phyloP scores from a whole-genome alignment of 1,139 yeast genomes.

The Blastobotrys malaysiensis region DNA sequence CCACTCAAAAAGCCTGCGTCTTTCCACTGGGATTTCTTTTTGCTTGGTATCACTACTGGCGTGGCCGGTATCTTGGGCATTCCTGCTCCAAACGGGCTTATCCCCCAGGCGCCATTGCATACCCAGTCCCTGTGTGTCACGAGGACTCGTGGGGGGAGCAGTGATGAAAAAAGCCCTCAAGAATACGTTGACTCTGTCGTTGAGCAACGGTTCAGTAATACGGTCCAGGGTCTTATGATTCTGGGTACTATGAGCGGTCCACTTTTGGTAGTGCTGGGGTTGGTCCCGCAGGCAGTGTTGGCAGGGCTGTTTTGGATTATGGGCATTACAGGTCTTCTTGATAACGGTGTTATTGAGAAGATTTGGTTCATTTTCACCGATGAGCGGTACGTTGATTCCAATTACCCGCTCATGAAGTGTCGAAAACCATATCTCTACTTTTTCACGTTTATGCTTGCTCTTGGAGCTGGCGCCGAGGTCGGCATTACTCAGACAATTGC shows the following conservation, averaged over 20 bases:
- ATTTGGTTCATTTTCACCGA: conserved; percentile 66
- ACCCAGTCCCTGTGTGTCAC: conserved; percentile 70
- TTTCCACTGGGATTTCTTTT: conserved; percentile 87
- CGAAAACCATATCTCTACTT: conserved; percentile 40
- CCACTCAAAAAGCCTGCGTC: conserved; percentile 82
- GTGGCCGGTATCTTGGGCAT: conserved; percentile 80
- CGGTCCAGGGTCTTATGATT: conserved; percentile 76
- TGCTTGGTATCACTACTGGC: conserved; percentile 83
- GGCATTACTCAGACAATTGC: conserved; percentile 83
- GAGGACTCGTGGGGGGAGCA: conserved; percentile 27
- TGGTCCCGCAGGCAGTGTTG: conserved; percentile 90
- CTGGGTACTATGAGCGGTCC: conserved; percentile 90
- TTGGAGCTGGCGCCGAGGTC: conserved; percentile 74
- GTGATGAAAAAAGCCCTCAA: conserved; percentile 27
- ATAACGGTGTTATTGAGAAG: conserved; percentile 58
- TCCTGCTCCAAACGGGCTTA: conserved; percentile 94
- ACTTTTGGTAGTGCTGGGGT: conserved; percentile 66
- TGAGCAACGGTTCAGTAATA: conserved; percentile 83
- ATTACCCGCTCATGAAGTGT: conserved; percentile 33
- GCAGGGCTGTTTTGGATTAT: conserved; percentile 90
- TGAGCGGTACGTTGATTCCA: conserved; percentile 31
- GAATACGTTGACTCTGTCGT: conserved; percentile 49
- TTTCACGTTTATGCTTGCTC: conserved; percentile 53
- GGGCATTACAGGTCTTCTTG: conserved; percentile 78
- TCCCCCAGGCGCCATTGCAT: conserved; percentile 96